These are phyloP conservation scores for Termitomyces sp. DNA, from an alignment of 768 basidiomycete species.

Conservation along the genomic window DNA sequence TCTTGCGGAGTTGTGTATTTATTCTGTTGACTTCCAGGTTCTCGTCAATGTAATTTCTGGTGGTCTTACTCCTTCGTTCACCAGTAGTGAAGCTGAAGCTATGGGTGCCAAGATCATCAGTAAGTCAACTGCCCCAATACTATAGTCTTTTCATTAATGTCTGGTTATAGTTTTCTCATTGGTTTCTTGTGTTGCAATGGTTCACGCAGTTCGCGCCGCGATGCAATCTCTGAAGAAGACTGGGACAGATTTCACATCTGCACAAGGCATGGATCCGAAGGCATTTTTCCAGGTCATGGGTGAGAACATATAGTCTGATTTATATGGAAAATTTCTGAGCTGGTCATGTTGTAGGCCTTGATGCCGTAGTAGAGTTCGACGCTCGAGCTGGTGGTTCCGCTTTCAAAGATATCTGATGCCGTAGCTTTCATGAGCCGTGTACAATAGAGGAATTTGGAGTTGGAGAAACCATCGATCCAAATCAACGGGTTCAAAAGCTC, in stretches of 20 bases:
- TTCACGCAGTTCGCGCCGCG: constrained; percentile 75
- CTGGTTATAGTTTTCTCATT: constrained; percentile 60
- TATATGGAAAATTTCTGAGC: neutral
- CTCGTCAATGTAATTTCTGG: constrained; percentile 84
- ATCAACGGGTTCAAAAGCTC: too few species aligned
- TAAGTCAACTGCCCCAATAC: constrained; percentile 28
- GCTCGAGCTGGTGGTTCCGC: constrained; percentile 56
- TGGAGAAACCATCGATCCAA: too few species aligned
- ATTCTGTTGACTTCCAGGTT: constrained; percentile 32
- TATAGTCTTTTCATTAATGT: neutral
- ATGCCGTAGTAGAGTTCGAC: constrained; percentile 53
- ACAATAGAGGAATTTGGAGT: too few species aligned
- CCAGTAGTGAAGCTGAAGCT: constrained; percentile 61
- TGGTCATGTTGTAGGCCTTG: constrained; percentile 36
- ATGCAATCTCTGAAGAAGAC: constrained; percentile 76
- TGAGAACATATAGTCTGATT: constrained; percentile 23
- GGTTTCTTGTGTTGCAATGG: constrained; percentile 72
- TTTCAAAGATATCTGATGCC: constrained; percentile 45
- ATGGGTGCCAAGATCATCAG: constrained; percentile 78
- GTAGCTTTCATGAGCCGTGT: neutral
- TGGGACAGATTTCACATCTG: constrained; percentile 63
- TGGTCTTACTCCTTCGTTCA: constrained; percentile 74
- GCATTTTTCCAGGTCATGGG: constrained; percentile 79
- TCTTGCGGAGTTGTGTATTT: neutral
- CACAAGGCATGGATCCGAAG: constrained; percentile 72